Base-by-base conservation (phyloP, 805 yeast species). In the Monosporozyma yasuniensis region DNA sequence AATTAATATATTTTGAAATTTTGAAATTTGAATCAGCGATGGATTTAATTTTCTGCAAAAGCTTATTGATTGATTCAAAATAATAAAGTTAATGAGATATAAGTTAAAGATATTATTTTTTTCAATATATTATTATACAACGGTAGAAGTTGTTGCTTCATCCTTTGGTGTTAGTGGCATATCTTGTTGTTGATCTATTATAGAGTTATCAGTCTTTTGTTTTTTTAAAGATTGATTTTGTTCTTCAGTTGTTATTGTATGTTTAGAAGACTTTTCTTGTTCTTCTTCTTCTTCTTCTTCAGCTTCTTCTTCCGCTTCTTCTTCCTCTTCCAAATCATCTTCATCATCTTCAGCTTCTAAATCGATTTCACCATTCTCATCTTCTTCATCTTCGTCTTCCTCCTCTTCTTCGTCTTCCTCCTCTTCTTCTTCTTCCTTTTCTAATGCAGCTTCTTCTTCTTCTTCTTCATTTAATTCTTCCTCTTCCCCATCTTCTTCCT, bases 381-480 rank as follows among this genome's bases (percentile, higher is more conserved):
- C 47, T 22, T 39, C 60, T 4, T 44, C 59, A 5, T 51, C 58
- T 2, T 47, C 58, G 4, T 57, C 64, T 5, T 50, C 55, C 8
- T 56, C 67, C 30, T 59, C 70, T 10, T 60, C 69, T 4, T 55
- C 68, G 8, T 55, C 64, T 12, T 58, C 67, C 1, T 62, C 69
- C 6, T 61, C 72, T 10, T 60, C 68, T 63, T 67, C 76, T 4
- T 66, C 74, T 9, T 63, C 71, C 8, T 61, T 73, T 19, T 64
- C 74, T 0, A 61, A 76, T 4, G 60, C 76, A 8, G 55, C 76
- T 2, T 75, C 71, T 1, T 58, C 77, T 0, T 66, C 77, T n/a
- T 70, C 80, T 2, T 63, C 77, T 4, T 73, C 79, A 0, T 68
- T 78, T 0, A 67, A 78, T 2, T 64, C 79, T 1, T 68, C 79